Conservation (phyloP, 768 basidiomycete genomes). For the Tulasnella sp. region DNA sequence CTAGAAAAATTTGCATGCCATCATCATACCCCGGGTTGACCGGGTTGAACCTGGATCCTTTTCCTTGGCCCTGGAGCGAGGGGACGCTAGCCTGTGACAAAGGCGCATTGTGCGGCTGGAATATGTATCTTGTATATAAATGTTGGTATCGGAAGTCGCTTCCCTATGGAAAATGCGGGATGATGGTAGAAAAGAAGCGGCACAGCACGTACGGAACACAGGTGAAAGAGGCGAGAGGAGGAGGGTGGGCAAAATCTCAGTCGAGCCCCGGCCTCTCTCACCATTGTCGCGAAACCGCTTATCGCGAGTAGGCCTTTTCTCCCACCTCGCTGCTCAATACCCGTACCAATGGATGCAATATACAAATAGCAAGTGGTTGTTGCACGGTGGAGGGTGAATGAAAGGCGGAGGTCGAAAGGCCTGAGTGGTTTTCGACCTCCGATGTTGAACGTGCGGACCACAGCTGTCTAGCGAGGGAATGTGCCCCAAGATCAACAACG, state of each 20-base stretch:
- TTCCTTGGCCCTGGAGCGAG: neutral
- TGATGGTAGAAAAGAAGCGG: neutral
- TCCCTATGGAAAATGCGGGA: neutral
- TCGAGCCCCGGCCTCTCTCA: neutral
- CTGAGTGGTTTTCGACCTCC: neutral
- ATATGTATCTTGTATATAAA: neutral
- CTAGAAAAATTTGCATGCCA: neutral
- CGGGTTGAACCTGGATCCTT: neutral
- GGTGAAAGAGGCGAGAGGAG: conserved; percentile 1
- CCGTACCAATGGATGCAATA: neutral
- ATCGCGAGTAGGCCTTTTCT: neutral
- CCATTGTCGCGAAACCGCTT: neutral
- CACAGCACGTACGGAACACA: neutral
- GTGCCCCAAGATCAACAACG: neutral
- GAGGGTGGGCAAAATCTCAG: neutral
- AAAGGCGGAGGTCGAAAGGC: neutral
- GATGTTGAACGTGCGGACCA: neutral
- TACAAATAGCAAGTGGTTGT: neutral
- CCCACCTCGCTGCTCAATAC: neutral
- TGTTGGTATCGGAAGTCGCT: neutral
- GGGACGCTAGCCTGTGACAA: neutral
- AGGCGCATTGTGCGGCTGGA: neutral
- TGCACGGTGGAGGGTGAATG: neutral
- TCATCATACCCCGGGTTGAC: neutral
- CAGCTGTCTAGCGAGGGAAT: neutral